Conservation (phyloP, 352 stramenopile species). For the Phytophthora kernoviae region DNA sequence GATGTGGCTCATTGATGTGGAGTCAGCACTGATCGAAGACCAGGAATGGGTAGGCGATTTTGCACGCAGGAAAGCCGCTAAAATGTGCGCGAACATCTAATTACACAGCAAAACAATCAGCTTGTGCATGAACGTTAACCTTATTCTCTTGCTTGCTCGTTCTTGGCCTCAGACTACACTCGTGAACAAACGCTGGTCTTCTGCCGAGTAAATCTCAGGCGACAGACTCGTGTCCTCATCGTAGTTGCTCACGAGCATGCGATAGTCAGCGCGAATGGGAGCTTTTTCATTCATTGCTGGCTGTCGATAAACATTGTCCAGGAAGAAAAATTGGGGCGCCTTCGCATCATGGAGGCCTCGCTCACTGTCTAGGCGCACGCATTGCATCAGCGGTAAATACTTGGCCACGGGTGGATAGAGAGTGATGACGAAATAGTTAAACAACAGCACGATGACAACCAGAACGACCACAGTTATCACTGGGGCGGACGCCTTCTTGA, state of each 20-base stretch:
- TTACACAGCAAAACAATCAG: constrained; percentile 12
- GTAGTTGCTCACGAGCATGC: constrained; percentile 53
- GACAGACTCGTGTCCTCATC: constrained; percentile 36
- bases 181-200: constrained; percentile 60
- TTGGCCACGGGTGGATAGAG: constrained; percentile 68
- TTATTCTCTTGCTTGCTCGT: background rate
- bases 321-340: constrained; percentile 50
- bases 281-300: constrained; percentile 65
- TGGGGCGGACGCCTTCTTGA: constrained; percentile 65
- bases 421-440: constrained; percentile 60
- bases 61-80: constrained; percentile 39
- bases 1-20: constrained; percentile 55
- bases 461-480: constrained; percentile 38
- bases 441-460: constrained; percentile 53
- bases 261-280: constrained; percentile 62
- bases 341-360: constrained; percentile 36
- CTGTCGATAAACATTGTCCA: constrained; percentile 75
- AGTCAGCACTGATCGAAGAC: constrained; percentile 45
- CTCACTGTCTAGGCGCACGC: constrained; percentile 54
- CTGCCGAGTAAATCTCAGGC: constrained; percentile 35
- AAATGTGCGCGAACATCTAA: constrained; percentile 41
- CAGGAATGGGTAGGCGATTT: constrained; percentile 45
- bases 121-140: background rate
- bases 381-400: constrained; percentile 64
- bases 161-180: constrained; percentile 22